Evolutionary conservation across 2,329 filamentous ascomycete species (phyloP), one percentile per base, ranked within the genome.

Genomic region (Claviceps sp.): DNA sequence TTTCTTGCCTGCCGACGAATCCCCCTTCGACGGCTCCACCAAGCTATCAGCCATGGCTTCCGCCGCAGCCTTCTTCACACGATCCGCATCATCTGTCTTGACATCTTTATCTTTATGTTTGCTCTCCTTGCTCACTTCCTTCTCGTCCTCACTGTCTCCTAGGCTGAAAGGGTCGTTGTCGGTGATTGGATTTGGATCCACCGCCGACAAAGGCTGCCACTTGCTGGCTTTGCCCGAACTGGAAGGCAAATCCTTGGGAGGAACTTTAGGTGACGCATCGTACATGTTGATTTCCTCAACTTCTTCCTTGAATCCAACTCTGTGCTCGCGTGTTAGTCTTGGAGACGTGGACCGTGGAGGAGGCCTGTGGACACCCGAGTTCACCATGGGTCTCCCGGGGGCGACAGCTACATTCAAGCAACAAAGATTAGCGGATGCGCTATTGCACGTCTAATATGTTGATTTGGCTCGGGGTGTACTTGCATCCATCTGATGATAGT

Each of bases 131-230:
- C 59, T 61, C 40, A 56, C 48, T 39, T 69, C 76, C 70, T 89
- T 93, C 68, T 98, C 93, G 59, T 95, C 90, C 59, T 97, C 91
- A 62, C 89, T 95, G 60, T 97, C 91, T 5, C 93, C 93, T 14
- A 98, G 77, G 62, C 89, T 96, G 70, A 98, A 98, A 0, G 93
- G 93, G 63, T 98, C 93, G 61, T 95, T 91, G 59, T 97, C 89
- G 13, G 79, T 77, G 56, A 95, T 85, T 14, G 91, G 90, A 56
- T 80, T 84, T 1, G 90, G 89, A 48, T 94, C 57, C 14, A 96
- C 82, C 0, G 84, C 78, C 13, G 90, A 89, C 60, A 98, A 73
- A 10, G 93, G 91, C 68, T 98, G 91, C 93, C 93, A 98, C 72
- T 98, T 98, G 77, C 90, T 96, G 46, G 80, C 70, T 71, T 89